These are phyloP conservation scores for Conticribra guillardii DNA, from an alignment of 108 stramenopile genomes.

Conservation along the genomic window DNA sequence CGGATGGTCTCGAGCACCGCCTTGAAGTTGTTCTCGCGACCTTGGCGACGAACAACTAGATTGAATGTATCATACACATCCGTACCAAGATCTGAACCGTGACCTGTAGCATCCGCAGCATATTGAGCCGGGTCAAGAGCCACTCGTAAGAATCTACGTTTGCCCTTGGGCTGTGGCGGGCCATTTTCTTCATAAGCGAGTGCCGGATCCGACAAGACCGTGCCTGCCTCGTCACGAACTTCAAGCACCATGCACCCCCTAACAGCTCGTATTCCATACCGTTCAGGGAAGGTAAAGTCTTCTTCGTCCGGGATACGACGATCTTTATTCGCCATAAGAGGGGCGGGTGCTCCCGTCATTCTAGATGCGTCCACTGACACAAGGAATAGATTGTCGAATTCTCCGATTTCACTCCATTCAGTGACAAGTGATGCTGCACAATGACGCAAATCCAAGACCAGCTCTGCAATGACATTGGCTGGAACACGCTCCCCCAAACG, in stretches of 20 bases:
- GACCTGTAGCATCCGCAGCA: constrained; percentile 54
- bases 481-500: constrained; percentile 83
- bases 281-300: constrained; percentile 76
- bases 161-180: constrained; percentile 28
- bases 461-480: constrained; percentile 76
- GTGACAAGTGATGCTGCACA: constrained; percentile 75
- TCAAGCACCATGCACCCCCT: constrained; percentile 87
- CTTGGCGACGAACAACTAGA: constrained; percentile 87
- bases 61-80: constrained; percentile 81
- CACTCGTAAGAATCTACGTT: constrained; percentile 78
- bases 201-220: constrained; percentile 82
- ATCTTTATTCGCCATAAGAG: constrained; percentile 53
- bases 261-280: constrained; percentile 76
- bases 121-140: constrained; percentile 92
- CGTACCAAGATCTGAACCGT: constrained; percentile 60
- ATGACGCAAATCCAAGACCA: constrained; percentile 80
- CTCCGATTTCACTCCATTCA: constrained; percentile 94
- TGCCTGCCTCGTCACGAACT: constrained; percentile 87
- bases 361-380: constrained; percentile 77
- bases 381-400: constrained; percentile 93
- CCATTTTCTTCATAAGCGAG: constrained; percentile 34
- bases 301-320: constrained; percentile 78
- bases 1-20: constrained; percentile 93
- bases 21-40: constrained; percentile 96
- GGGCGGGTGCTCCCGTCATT: constrained; percentile 62